Evolutionary conservation across 208 protist genomes (phyloP).

Genomic region (Trypanosoma cruzi): DNA sequence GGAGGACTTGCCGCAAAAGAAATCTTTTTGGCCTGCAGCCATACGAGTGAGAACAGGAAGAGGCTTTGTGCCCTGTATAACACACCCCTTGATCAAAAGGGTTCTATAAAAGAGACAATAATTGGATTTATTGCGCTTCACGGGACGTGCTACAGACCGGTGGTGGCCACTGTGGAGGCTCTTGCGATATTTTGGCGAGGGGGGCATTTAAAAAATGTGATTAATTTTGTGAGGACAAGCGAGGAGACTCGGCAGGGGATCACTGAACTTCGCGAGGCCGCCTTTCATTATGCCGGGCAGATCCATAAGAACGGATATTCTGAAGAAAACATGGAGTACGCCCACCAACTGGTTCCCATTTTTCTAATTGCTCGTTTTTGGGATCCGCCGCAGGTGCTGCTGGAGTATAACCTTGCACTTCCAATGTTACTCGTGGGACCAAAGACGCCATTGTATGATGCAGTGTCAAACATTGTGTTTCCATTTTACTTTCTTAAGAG

Average conservation of each 20-base stretch:
- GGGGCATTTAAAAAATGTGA: slow-evolving; percentile 4
- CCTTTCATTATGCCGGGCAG: slow-evolving; percentile 19
- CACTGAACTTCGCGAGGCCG: slow-evolving; percentile 13
- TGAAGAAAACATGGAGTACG: slow-evolving; percentile 8
- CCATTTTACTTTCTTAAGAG: slow-evolving; percentile 22
- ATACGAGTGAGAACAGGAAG: slow-evolving; percentile 1
- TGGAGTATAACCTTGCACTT: slow-evolving; percentile 20
- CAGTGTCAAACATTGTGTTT: slow-evolving; percentile 15
- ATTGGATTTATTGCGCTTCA: slow-evolving; percentile 5
- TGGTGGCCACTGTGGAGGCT: slow-evolving; percentile 13
- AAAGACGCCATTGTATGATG: slow-evolving; percentile 20
- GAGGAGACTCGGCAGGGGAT: background rate
- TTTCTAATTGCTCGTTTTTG: slow-evolving; percentile 24
- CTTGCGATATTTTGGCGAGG: slow-evolving; percentile 13
- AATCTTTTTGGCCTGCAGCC: background rate
- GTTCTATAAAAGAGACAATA: slow-evolving; percentile 14
- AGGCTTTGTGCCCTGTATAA: slow-evolving; percentile 1
- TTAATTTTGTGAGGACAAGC: background rate
- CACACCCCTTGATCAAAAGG: slow-evolving; percentile 3
- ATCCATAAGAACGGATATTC: background rate
- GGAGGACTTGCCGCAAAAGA: background rate
- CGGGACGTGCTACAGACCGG: slow-evolving; percentile 22
- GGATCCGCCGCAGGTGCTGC: slow-evolving; percentile 9
- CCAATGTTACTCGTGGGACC: slow-evolving; percentile 21
- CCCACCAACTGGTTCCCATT: slow-evolving; percentile 14